phyloP scores from a whole-genome alignment of 2,329 filamentous ascomycete species.

The Trichoderma lentiforme region DNA sequence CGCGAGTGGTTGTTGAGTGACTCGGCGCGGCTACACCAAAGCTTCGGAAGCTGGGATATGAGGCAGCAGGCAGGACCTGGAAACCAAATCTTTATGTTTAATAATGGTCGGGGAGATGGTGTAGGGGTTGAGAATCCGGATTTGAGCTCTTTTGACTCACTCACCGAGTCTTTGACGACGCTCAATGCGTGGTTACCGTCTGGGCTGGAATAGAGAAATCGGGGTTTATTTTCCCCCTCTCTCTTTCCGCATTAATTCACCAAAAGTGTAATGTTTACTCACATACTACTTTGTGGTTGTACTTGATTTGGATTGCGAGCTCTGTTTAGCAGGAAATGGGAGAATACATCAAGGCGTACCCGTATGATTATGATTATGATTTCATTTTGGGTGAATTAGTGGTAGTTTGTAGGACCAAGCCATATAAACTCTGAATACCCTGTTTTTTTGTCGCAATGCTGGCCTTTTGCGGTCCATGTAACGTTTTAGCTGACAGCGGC shows the following conservation, averaged over 20 bases:
- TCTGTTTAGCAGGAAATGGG: not conserved
- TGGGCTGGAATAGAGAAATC: conserved; percentile 30
- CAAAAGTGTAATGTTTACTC: not conserved
- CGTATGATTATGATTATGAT: not conserved
- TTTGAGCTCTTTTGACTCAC: conserved; percentile 30
- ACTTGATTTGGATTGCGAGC: not conserved
- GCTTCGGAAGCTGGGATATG: conserved; percentile 53
- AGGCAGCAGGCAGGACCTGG: conserved; percentile 26
- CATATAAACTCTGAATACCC: not conserved
- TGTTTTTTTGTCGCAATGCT: not conserved
- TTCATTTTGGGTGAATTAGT: not conserved
- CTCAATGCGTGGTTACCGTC: conserved; percentile 36
- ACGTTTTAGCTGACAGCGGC: not conserved
- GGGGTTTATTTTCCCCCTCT: not conserved
- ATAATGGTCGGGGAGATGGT: conserved; percentile 22
- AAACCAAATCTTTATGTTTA: conserved; percentile 31
- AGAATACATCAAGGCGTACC: not conserved
- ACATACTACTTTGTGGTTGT: not conserved
- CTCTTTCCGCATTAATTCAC: not conserved
- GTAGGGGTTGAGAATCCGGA: conserved; percentile 23
- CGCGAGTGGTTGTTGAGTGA: conserved; percentile 58
- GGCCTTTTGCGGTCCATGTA: not conserved
- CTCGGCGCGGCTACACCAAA: conserved; percentile 55
- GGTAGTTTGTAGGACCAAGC: not conserved
- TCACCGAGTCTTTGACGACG: conserved; percentile 28